These are phyloP conservation scores for Umbelopsis sp. DNA, from an alignment of 371 early-diverging fungal genomes.

Conservation along the genomic window DNA sequence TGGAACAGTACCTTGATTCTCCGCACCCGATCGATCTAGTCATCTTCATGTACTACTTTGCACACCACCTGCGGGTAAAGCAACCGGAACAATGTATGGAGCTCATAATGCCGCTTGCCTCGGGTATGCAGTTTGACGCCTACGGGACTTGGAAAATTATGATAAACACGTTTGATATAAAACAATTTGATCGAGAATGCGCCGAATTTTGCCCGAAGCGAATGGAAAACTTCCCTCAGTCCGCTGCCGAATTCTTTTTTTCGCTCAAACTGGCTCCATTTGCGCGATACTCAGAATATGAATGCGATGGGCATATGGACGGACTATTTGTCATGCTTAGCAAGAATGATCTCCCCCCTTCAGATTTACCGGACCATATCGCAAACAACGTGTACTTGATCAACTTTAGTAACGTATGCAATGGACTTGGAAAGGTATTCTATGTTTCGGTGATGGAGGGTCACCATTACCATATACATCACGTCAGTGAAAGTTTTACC, in stretches of 20 bases:
- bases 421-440: background rate
- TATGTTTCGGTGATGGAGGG: background rate
- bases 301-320: background rate
- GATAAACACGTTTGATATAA: too few relatives aligned
- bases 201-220: too few relatives aligned
- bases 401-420: background rate
- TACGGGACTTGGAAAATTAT: too few relatives aligned
- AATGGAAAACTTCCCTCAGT: too few relatives aligned
- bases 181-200: too few relatives aligned
- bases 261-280: too few relatives aligned
- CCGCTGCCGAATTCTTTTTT: too few relatives aligned
- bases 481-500: constrained; percentile 1
- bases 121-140: too few relatives aligned
- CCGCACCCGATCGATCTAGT: background rate
- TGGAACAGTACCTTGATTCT: background rate
- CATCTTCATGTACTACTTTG: background rate
- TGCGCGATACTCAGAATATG: too few relatives aligned
- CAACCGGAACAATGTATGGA: too few relatives aligned
- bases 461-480: background rate
- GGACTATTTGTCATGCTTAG: background rate
- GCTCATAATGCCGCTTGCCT: too few relatives aligned
- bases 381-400: background rate
- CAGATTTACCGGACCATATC: background rate
- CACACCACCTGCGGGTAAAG: background rate
- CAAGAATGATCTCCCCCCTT: background rate